Evolutionary conservation across 495 filamentous ascomycete genomes (phyloP).

Genomic region (Penicillium samsonianum): DNA sequence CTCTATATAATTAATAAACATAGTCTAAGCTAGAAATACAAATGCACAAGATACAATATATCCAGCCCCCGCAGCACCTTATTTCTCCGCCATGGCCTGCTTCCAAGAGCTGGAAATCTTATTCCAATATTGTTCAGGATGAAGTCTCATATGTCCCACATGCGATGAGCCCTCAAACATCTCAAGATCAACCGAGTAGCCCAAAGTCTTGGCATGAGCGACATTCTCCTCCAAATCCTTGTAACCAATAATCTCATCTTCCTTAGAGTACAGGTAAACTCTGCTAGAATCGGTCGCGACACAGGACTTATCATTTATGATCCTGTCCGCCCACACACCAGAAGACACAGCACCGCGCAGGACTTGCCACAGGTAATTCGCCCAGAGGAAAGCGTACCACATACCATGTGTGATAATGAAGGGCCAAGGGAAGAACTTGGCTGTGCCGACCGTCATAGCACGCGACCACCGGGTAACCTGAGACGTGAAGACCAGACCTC

Average conservation of each 20-base stretch:
- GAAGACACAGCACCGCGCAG: slow-evolving; percentile 24
- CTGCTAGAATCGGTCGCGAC: slow-evolving; percentile 22
- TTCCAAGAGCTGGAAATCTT: slow-evolving; percentile 49
- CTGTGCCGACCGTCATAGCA: slow-evolving; percentile 53
- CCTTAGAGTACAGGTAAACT: slow-evolving; percentile 55
- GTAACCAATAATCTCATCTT: slow-evolving; percentile 56
- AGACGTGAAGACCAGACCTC: slow-evolving; percentile 46
- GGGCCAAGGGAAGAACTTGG: slow-evolving; percentile 51
- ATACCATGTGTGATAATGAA: slow-evolving; percentile 47
- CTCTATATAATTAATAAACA: slow-evolving; percentile 6
- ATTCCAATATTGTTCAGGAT: slow-evolving; percentile 56
- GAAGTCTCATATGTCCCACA: slow-evolving; percentile 56
- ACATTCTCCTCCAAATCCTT: slow-evolving; percentile 55
- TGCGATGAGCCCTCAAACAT: slow-evolving; percentile 56
- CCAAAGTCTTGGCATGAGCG: slow-evolving; percentile 40
- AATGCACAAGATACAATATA: background rate
- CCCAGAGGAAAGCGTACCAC: slow-evolving; percentile 39
- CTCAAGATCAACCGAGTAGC: slow-evolving; percentile 44
- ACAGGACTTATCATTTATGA: slow-evolving; percentile 28
- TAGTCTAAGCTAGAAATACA: slow-evolving; percentile 8
- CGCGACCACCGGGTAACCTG: slow-evolving; percentile 52
- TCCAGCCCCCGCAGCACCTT: background rate
- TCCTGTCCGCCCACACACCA: slow-evolving; percentile 24
- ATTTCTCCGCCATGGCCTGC: slow-evolving; percentile 10
- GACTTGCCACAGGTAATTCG: slow-evolving; percentile 16